Percentiles rank a stretch among this genome's conserved stretches.
Evolutionary conservation across 2,329 filamentous ascomycete genomes (phyloP).

Genomic region (Truncatella angustata): DNA sequence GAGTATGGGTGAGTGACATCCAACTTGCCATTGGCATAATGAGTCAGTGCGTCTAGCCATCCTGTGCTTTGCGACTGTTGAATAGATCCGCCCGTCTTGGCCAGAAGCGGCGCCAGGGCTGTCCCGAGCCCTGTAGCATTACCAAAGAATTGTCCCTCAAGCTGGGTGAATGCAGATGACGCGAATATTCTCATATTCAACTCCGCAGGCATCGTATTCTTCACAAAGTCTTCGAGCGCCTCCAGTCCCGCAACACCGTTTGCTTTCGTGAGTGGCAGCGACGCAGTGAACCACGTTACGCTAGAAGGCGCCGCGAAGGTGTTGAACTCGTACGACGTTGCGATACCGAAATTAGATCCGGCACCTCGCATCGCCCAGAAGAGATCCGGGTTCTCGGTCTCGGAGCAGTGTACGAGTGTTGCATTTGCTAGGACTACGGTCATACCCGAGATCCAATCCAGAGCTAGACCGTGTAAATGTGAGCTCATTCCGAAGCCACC

Average conservation of each 20-base stretch:
- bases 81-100: conserved; percentile 31
- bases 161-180: conserved; percentile 30
- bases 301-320: conserved; percentile 28
- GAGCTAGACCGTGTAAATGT: conserved; percentile 42
- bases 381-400: conserved; percentile 29
- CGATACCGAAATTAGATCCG: conserved; percentile 31
- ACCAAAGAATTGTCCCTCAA: conserved; percentile 38
- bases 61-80: conserved; percentile 27
- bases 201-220: conserved; percentile 35
- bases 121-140: conserved; percentile 30
- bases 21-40: conserved; percentile 29
- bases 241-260: conserved; percentile 47
- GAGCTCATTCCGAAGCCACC: conserved; percentile 36
- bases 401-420: conserved; percentile 25
- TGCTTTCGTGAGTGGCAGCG: conserved; percentile 24
- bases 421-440: conserved; percentile 30
- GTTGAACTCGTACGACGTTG: conserved; percentile 27
- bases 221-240: conserved; percentile 25
- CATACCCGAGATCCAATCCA: conserved; percentile 41
- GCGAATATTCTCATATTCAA: conserved; percentile 41
- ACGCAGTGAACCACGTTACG: conserved; percentile 28
- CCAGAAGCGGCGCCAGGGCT: conserved; percentile 32
- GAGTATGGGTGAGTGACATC: conserved; percentile 27
- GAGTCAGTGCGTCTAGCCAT: conserved; percentile 29
- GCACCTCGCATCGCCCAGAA: conserved; percentile 33